These are phyloP conservation scores for Leucaena leucocephala DNA, from an alignment of 306 rosid genomes.

Conservation along the genomic window DNA sequence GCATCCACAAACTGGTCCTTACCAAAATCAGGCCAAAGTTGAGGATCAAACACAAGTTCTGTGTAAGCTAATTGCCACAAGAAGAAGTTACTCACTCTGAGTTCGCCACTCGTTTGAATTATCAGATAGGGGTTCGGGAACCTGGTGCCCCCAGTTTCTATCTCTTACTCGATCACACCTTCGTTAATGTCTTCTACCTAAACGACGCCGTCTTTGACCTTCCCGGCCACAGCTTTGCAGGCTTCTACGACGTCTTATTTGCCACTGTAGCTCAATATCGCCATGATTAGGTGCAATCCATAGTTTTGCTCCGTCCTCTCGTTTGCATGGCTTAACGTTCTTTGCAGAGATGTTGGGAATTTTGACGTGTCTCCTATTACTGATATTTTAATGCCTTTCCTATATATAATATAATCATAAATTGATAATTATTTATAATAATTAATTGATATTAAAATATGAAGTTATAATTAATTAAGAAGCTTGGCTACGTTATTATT, in stretches of 20 bases:
- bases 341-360: conserved; percentile 51
- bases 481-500: no score
- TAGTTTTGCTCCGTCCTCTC: conserved; percentile 54
- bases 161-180: conserved; percentile 58
- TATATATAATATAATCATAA: neutral
- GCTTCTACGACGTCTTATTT: conserved; percentile 81
- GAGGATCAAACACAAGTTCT: conserved; percentile 55
- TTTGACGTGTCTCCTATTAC: conserved; percentile 72
- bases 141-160: conserved; percentile 72
- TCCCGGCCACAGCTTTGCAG: conserved; percentile 57
- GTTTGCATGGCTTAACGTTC: conserved; percentile 42
- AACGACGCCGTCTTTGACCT: conserved; percentile 56
- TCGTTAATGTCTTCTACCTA: conserved; percentile 61
- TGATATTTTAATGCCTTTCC: conserved; percentile 61
- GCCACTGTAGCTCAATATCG: conserved; percentile 77
- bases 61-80: conserved; percentile 88
- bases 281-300: conserved; percentile 63
- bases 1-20: conserved; percentile 65
- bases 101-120: conserved; percentile 82
- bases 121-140: conserved; percentile 77
- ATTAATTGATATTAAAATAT: no score
- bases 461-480: neutral
- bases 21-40: conserved; percentile 84
- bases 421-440: no score
- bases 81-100: conserved; percentile 80